These are phyloP conservation scores for Rugosomyces carneus DNA, from an alignment of 1,284 basidiomycete genomes.

Conservation along the genomic window DNA sequence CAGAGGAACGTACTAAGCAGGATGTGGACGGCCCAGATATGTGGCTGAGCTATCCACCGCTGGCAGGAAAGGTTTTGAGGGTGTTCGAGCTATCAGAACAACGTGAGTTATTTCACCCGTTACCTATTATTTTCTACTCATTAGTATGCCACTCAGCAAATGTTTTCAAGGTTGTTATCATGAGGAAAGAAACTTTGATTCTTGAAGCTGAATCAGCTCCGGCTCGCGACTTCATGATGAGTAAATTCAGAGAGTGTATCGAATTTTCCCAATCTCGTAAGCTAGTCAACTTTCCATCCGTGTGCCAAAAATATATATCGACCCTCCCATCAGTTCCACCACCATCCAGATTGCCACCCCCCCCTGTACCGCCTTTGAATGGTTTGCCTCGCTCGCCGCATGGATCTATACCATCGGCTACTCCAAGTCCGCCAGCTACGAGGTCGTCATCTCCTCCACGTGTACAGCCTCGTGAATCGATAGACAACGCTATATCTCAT, in stretches of 20 bases:
- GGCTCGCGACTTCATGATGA: constrained; percentile 61
- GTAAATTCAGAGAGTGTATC: constrained; percentile 81
- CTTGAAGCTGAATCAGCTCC: constrained; percentile 61
- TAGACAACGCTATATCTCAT: constrained; percentile 3
- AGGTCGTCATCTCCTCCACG: constrained; percentile 7
- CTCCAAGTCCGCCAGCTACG: constrained; percentile 10
- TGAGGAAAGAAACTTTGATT: constrained; percentile 83
- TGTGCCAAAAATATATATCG: neutral
- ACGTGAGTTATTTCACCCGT: constrained; percentile 33
- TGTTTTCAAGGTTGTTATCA: constrained; percentile 73
- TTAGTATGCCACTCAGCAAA: constrained; percentile 42
- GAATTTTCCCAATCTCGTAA: constrained; percentile 72
- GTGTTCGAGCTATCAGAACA: constrained; percentile 58
- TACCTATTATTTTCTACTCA: neutral
- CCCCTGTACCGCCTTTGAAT: constrained; percentile 47
- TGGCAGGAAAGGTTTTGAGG: constrained; percentile 89
- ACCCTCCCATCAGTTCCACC: constrained; percentile 42
- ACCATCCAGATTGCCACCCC: constrained; percentile 52
- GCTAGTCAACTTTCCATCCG: constrained; percentile 21
- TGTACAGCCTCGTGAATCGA: constrained; percentile 7
- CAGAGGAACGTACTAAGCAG: constrained; percentile 48
- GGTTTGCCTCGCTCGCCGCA: constrained; percentile 10
- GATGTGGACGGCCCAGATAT: constrained; percentile 70
- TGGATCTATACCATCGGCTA: constrained; percentile 1
- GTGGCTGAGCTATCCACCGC: constrained; percentile 92